Evolutionary conservation across 2,329 filamentous ascomycete genomes (phyloP).

Genomic region (Chaetomiaceae sp.): DNA sequence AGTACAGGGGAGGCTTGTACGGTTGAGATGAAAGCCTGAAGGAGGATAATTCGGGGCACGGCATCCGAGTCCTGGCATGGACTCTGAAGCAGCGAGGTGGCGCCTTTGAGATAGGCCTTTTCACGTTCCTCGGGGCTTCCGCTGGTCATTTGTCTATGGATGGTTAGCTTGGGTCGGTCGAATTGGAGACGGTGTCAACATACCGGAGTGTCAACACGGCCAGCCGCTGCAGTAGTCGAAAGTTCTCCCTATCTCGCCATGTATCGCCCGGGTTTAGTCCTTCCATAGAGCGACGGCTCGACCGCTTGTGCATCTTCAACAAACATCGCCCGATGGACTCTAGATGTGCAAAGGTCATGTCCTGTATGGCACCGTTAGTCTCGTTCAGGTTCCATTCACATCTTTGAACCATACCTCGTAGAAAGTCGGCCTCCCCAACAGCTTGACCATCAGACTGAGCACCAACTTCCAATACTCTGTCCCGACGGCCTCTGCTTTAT

Average conservation of each 20-base stretch:
- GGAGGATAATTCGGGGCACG: conserved; percentile 15
- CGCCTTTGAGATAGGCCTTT: conserved; percentile 28
- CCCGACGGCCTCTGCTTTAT: conserved; percentile 9
- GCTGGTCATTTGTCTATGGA: conserved; percentile 37
- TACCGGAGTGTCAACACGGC: conserved; percentile 23
- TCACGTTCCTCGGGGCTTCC: conserved; percentile 41
- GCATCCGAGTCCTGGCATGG: conserved; percentile 14
- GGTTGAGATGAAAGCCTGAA: conserved; percentile 17
- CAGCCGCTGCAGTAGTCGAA: conserved; percentile 21
- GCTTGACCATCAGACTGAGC: conserved; percentile 43
- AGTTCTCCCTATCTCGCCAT: conserved; percentile 15
- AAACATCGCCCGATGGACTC: conserved; percentile 29
- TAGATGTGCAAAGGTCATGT: conserved; percentile 38
- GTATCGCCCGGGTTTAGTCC: conserved; percentile 7
- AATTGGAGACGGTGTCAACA: background rate
- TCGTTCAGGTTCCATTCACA: background rate
- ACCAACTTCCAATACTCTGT: conserved; percentile 33
- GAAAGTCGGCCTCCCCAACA: conserved; percentile 48
- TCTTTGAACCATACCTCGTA: conserved; percentile 34
- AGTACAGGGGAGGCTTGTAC: conserved; percentile 11
- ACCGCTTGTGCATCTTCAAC: conserved; percentile 11
- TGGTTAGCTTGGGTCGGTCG: conserved; percentile 7
- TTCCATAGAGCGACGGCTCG: conserved; percentile 13
- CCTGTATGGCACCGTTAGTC: conserved; percentile 24
- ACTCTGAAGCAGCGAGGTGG: conserved; percentile 24